Evolutionary conservation across 768 basidiomycete genomes (phyloP).

Genomic region (Clitopilus hobsonii): DNA sequence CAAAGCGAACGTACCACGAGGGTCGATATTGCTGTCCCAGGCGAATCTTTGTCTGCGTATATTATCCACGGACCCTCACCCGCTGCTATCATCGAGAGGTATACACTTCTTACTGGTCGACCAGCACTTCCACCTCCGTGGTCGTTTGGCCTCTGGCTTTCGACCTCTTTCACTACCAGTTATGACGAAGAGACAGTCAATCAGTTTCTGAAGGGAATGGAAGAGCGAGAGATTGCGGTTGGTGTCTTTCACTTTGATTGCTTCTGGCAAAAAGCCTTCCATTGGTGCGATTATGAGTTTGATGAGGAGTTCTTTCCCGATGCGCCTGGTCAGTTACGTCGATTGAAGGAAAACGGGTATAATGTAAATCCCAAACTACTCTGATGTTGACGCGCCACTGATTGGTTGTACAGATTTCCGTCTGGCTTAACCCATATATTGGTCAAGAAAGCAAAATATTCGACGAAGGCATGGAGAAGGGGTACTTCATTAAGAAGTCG

Average conservation of each 20-base stretch:
- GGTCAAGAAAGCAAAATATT: conserved; percentile 35
- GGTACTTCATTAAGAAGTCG: conserved; percentile 41
- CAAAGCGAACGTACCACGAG: conserved; percentile 29
- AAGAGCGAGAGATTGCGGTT: conserved; percentile 30
- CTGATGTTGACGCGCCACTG: neutral
- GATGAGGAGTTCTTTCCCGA: conserved; percentile 43
- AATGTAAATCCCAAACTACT: conserved; percentile 26
- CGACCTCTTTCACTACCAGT: conserved; percentile 42
- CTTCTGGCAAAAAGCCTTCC: conserved; percentile 33
- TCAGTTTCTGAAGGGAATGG: conserved; percentile 40
- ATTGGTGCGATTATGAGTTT: conserved; percentile 40
- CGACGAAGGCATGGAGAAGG: conserved; percentile 34
- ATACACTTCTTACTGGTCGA: conserved; percentile 32
- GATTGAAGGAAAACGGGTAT: conserved; percentile 33
- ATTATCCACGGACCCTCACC: conserved; percentile 36
- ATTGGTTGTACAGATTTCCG: conserved; percentile 15
- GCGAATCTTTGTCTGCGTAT: conserved; percentile 32
- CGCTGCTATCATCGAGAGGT: conserved; percentile 23
- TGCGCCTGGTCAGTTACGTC: conserved; percentile 30
- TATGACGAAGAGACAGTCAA: conserved; percentile 41
- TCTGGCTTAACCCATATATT: conserved; percentile 41
- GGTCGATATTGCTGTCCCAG: conserved; percentile 31
- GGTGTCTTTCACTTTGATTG: conserved; percentile 45
- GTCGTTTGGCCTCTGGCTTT: conserved; percentile 46
- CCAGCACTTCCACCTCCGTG: conserved; percentile 42